These are phyloP conservation scores for Guadua angustifolia DNA, from an alignment of 176 grass and related monocot genomes.

Conservation along the genomic window DNA sequence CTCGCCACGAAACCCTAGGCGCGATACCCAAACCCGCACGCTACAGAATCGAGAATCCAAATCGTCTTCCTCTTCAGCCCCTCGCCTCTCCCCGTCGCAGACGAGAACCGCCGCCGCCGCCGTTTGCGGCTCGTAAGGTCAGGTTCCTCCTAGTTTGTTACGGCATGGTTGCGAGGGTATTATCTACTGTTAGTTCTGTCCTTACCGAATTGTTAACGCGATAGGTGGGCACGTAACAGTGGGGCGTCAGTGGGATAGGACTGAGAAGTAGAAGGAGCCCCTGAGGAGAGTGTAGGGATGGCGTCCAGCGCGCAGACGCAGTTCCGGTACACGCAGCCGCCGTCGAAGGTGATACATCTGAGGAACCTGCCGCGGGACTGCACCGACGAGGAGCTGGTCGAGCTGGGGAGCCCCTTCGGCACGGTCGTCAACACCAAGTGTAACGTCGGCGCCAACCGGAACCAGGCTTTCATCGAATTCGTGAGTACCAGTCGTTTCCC, in stretches of 20 bases:
- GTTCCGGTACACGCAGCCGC: conserved; percentile 89
- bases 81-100: neutral
- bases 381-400: conserved; percentile 82
- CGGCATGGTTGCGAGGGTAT: neutral
- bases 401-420: conserved; percentile 89
- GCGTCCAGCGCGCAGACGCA: conserved; percentile 73
- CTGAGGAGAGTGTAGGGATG: conserved; percentile 45
- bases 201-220: neutral
- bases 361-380: conserved; percentile 94
- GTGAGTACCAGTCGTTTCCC: conserved; percentile 46
- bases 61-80: conserved; percentile 35
- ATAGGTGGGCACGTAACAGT: too few relatives aligned
- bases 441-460: conserved; percentile 90
- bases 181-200: neutral
- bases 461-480: conserved; percentile 95
- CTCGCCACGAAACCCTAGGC: conserved; percentile 32
- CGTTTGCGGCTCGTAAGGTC: conserved; percentile 10
- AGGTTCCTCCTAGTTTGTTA: neutral
- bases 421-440: conserved; percentile 93
- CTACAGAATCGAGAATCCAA: conserved; percentile 20
- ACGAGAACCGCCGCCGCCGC: neutral
- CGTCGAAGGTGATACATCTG: conserved; percentile 93
- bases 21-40: neutral
- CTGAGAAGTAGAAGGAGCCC: neutral
- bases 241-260: neutral